Conservation (phyloP, 192 early-diverging fungal genomes). For the Glomus cerebriforme region DNA sequence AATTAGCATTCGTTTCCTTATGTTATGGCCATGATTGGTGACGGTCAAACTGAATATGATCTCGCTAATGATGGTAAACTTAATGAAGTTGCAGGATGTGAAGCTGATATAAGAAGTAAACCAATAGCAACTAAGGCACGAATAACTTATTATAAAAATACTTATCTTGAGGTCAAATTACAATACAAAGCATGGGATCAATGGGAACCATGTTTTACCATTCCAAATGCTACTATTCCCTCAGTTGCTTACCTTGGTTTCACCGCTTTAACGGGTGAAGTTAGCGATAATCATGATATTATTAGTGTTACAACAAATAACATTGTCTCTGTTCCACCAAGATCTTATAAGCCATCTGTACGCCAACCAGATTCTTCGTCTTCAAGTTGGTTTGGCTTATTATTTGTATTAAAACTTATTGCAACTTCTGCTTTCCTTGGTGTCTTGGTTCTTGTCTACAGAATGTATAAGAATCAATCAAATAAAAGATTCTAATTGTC, state of each 20-base stretch:
- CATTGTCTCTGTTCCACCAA: conserved; percentile 5
- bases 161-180: conserved; percentile 40
- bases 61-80: conserved; percentile 79
- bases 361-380: background rate
- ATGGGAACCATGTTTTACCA: conserved; percentile 86
- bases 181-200: conserved; percentile 54
- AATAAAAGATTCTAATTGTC: conserved; percentile 29
- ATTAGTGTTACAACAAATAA: conserved; percentile 30
- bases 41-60: conserved; percentile 87
- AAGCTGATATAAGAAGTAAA: conserved; percentile 77
- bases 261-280: conserved; percentile 89
- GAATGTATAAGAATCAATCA: conserved; percentile 29
- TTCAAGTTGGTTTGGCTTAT: conserved; percentile 24
- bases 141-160: conserved; percentile 75
- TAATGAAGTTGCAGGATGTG: conserved; percentile 67
- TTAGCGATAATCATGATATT: conserved; percentile 51
- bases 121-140: conserved; percentile 61
- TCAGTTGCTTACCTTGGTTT: conserved; percentile 85
- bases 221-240: conserved; percentile 78
- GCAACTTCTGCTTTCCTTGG: conserved; percentile 8
- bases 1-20: conserved; percentile 75
- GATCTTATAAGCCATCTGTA: background rate
- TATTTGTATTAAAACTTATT: conserved; percentile 25
- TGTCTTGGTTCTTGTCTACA: conserved; percentile 16
- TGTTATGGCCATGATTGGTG: conserved; percentile 92